Evolutionary conservation across 768 basidiomycete species (phyloP), one percentile per base, ranked within the genome.

Genomic region (Lentinus tigrinus): DNA sequence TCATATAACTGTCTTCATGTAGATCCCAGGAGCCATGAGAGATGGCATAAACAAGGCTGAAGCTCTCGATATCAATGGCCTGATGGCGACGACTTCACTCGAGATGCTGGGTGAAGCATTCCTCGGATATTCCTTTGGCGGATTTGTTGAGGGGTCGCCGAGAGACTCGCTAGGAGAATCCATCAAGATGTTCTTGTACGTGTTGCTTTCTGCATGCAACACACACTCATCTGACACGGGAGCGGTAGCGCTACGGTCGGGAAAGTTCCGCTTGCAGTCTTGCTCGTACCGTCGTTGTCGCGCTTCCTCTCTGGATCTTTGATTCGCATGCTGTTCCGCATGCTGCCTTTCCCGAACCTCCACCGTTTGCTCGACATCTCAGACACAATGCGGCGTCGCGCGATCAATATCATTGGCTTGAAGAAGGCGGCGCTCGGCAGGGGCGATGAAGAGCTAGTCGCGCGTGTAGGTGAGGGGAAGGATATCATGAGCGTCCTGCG

Each of bases 381-480:
- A 0, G 75, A 76, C 50, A 63, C 68, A 0, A 69, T 82, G 65
- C 56, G 74, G 19, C 51, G 64, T 2, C 72, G 70, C 3, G 72
- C 79, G 4, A 52, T 62, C 2, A 64, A 70, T 3, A 74, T 82
- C 5, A 56, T 62, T 37, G 59, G 72, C 13, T 60, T 67, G 13
- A 81, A 80, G 66, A 74, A 72, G 56, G 61, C 56, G 28, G 72
- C 77, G 1, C 40, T 79, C 4, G 54, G 52, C n/a, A 61, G 64
- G 19, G 77, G 74, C 9, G n/a, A n/a, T n/a, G n/a, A n/a, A n/a
- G n/a, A n/a, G n/a, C n/a, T n/a, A n/a, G n/a, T n/a, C n/a, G n/a
- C n/a, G n/a, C n/a, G n/a, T n/a, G n/a, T n/a, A n/a, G n/a, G n/a
- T n/a, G n/a, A n/a, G n/a, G n/a, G n/a, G n/a, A n/a, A n/a, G n/a